Conservation (phyloP, 2,329 filamentous ascomycete species). For the Penicillium thymicola region DNA sequence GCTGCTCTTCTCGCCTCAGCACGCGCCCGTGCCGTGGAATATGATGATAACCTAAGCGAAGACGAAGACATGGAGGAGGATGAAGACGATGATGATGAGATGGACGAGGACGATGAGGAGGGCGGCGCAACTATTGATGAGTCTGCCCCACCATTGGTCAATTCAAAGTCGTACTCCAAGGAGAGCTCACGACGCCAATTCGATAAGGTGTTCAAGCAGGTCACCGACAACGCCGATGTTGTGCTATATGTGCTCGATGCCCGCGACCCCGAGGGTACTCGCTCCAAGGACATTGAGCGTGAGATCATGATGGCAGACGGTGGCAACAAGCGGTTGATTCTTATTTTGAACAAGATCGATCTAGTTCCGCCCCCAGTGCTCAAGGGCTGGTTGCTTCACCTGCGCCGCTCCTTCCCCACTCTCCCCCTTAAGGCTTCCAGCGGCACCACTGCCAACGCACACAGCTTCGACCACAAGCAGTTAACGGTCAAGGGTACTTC, state of each 20-base stretch:
- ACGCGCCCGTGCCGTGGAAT: conserved; percentile 44
- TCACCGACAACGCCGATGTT: conserved; percentile 84
- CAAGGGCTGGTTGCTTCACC: conserved; percentile 77
- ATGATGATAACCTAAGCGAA: conserved; percentile 48
- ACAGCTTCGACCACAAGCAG: conserved; percentile 88
- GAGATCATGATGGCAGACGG: conserved; percentile 84
- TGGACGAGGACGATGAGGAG: conserved; percentile 49
- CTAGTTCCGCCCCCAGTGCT: conserved; percentile 78
- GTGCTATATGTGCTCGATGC: conserved; percentile 91
- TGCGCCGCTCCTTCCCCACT: conserved; percentile 87
- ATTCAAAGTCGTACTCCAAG: conserved; percentile 31
- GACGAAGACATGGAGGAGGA: conserved; percentile 58
- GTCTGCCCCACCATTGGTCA: conserved; percentile 45
- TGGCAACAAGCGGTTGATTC: conserved; percentile 81
- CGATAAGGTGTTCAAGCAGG: conserved; percentile 94
- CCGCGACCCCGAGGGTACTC: conserved; percentile 83
- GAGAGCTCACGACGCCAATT: conserved; percentile 79
- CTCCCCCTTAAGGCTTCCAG: conserved; percentile 82
- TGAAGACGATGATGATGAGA: conserved; percentile 53
- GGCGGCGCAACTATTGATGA: conserved; percentile 52
- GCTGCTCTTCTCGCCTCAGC: conserved; percentile 47
- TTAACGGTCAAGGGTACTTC: conserved; percentile 84
- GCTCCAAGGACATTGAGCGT: conserved; percentile 86
- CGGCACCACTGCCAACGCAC: conserved; percentile 77
- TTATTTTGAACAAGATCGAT: conserved; percentile 95